Evolutionary conservation across 139 green algal species (phyloP), one percentile per base, ranked within the genome.

Genomic region (Chlamydomonas sp.): DNA sequence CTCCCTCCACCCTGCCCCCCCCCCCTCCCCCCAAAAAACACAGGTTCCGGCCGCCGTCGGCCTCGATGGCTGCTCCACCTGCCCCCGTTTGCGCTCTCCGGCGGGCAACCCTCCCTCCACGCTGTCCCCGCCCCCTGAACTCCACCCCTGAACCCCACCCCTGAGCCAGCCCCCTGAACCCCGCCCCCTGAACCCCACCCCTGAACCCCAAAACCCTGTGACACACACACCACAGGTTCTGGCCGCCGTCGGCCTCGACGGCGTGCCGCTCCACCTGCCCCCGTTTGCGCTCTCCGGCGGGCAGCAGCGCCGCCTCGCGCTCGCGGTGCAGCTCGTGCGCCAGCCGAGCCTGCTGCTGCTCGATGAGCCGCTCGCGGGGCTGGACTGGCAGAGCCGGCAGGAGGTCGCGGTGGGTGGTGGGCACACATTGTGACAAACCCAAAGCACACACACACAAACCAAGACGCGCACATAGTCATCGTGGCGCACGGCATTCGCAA

Each of bases 261-360:
- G 75, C 10, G 76, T 94, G 30, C 74, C 84, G 0, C 66, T 97
- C 39, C 64, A 88, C 26, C 82, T 83, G 24, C 69, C 73, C 0
- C 83, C 91, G n/a, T 61, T 57, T 48, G 65, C 80, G 26, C 81
- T 97, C 16, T 90, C 78, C 29, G 92, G 89, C 13, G 92, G 92
- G 1, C 94, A 96, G 77, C 91, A 98, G 81, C 82, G 92, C 20
- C 81, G 86, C 0, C 80, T 97, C 35, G 91, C 92, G 3, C 77
- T 97, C 47, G 92, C 92, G 5, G 83, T 93, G 57, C 91, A 97
- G 81, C 80, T 97, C 35, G 81, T 90, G 26, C 72, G 84, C 2
- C 65, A 81, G 49, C 89, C 89, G 2, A 69, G 77, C 3, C 66
- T 97, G 57, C 80, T 98, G 81, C 78, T 97, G 67, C 81, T 98